These are phyloP conservation scores for Glycyrrhiza uralensis DNA, from an alignment of 306 rosid species.

Conservation along the genomic window DNA sequence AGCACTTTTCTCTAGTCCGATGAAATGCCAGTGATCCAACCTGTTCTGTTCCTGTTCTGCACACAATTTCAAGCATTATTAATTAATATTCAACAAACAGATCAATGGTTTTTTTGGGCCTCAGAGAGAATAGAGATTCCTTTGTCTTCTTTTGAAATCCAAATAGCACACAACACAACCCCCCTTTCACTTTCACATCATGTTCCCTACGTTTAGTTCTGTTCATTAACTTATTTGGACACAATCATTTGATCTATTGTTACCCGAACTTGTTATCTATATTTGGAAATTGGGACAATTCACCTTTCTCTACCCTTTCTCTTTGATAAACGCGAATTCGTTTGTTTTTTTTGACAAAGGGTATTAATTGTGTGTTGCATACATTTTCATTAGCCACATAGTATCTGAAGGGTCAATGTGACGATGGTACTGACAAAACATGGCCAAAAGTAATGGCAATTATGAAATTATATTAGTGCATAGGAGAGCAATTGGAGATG, in stretches of 20 bases:
- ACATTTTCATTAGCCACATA: conserved; percentile 1
- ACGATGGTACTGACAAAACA: background rate
- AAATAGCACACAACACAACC: conserved; percentile 14
- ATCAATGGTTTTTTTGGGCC: conserved; percentile 5
- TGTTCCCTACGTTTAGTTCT: conserved; percentile 39
- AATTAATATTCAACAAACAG: conserved; percentile 15
- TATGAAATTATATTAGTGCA: background rate
- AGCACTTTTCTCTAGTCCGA: conserved; percentile 33
- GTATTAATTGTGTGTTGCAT: conserved; percentile 13
- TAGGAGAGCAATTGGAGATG: no score
- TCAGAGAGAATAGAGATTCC: conserved; percentile 42
- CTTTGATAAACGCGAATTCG: background rate
- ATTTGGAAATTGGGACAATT: conserved; percentile 43
- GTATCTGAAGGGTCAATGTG: conserved; percentile 24
- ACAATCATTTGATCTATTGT: conserved; percentile 48
- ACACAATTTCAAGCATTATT: conserved; percentile 7
- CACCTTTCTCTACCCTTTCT: background rate
- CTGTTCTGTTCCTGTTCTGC: background rate
- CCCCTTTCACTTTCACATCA: conserved; percentile 28
- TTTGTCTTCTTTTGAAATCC: conserved; percentile 20
- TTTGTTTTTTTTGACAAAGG: background rate
- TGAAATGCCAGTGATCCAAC: conserved; percentile 26
- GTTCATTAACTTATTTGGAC: conserved; percentile 58
- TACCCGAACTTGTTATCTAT: conserved; percentile 32
- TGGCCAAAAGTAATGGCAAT: background rate